Conservation (phyloP, 257 asterid species). For the Nicotiana paniculata region DNA sequence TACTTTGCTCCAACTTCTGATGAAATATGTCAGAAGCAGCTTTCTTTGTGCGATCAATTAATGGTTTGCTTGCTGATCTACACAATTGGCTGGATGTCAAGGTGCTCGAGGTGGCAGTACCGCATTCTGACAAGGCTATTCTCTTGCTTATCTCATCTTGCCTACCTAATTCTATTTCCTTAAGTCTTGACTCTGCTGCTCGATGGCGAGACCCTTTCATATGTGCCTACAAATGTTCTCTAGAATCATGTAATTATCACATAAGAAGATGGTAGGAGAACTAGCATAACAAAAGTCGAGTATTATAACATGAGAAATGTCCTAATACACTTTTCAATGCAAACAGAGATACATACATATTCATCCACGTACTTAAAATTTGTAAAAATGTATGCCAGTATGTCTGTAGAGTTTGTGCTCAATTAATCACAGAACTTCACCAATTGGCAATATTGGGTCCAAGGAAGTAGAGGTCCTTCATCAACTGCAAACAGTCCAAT, state of each 20-base stretch:
- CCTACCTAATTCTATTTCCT: slow-evolving; percentile 35
- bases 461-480: neutral
- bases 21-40: slow-evolving; percentile 39
- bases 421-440: neutral
- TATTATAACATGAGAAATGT: neutral
- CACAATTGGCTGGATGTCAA: slow-evolving; percentile 7
- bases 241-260: neutral
- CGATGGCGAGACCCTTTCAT: slow-evolving; percentile 51
- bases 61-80: slow-evolving; percentile 25
- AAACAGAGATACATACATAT: neutral
- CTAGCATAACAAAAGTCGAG: neutral
- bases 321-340: neutral
- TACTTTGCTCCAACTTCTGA: slow-evolving; percentile 8
- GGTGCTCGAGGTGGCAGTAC: slow-evolving; percentile 8
- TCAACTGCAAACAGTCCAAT: slow-evolving; percentile 2
- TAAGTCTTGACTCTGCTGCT: slow-evolving; percentile 39
- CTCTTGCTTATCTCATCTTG: slow-evolving; percentile 46
- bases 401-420: neutral
- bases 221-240: slow-evolving; percentile 37
- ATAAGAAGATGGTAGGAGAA: neutral
- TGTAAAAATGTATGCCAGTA: neutral
- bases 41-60: slow-evolving; percentile 39
- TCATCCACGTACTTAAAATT: neutral
- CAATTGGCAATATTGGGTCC: neutral
- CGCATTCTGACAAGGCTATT: slow-evolving; percentile 35